Base-by-base conservation (phyloP, 2,329 filamentous ascomycete species). In the Chrysosporium keratinophilum region DNA sequence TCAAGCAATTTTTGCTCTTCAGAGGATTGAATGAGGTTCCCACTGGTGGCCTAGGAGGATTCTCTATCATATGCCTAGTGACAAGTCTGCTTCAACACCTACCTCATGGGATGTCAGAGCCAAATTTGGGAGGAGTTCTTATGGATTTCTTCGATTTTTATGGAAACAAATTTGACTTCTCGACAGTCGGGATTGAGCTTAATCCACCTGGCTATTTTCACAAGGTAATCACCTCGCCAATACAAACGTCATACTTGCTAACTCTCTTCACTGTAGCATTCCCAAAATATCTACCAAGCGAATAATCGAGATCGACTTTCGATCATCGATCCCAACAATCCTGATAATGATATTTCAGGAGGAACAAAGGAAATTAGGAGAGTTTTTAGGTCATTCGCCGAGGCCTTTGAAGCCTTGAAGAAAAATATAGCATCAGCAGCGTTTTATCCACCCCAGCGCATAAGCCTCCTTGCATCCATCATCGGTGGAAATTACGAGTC, bases 1-100 rank as follows among this genome's bases (percentile, higher is more conserved):
- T 98, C 70, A 98, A 98, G 72, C 93, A 98, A 60, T 90, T 94
- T 56, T 74, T 98, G 23, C 77, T 86, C 37, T 94, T 98, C 81
- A 82, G 89, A 57, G 87, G 84, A 0, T 75, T 96, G 50, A 96
- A 96, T 61, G 93, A 98, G 68, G 90, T 95, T 3, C 85, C 87
- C 40, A 87, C 83, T 57, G 93, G 93, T 54, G 93, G 93, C 2
- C 82, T 98, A 50, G 93, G 93, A 52, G 93, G 93, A 2, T 97
- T 96, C 66, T 88, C 89, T 1, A 85, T 95, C 59, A 96, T 91
- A 54, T 98, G 93, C 73, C 76, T 98, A 58, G 87, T 96, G 5
- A 87, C 93, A 55, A 93, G 87, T 73, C 82, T 95, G 69, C 72
- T 97, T 45, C 87, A 95, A 65, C 76, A 87, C 59, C 81, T 89